A percentile compares a stretch with the other conserved stretches of the same genome.
phyloP scores from a whole-genome alignment of 306 rosid genomes.

The Vicia sativa region DNA sequence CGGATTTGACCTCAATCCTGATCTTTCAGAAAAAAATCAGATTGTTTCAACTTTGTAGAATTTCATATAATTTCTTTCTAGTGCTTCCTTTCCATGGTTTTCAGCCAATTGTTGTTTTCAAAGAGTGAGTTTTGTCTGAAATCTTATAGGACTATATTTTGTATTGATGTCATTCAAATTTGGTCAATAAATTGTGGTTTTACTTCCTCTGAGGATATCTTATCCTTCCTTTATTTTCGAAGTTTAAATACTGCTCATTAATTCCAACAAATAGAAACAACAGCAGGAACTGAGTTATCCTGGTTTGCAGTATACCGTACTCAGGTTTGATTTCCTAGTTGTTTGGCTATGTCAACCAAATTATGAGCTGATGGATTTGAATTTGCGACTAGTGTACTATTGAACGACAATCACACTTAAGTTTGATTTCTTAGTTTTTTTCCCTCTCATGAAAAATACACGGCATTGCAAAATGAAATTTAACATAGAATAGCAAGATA shows the following conservation, averaged over 20 bases:
- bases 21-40: slow-evolving; percentile 2
- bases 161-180: neutral
- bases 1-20: slow-evolving; percentile 10
- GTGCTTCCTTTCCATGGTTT: neutral
- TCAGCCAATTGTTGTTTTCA: slow-evolving; percentile 23
- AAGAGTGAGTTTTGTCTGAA: neutral
- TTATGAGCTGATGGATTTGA: too few relatives aligned
- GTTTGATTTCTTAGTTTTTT: neutral
- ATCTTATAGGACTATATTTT: slow-evolving; percentile 20
- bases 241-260: neutral
- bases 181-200: neutral
- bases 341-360: too few relatives aligned
- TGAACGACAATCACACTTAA: too few relatives aligned
- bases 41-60: slow-evolving; percentile 13
- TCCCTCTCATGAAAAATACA: slow-evolving; percentile 2
- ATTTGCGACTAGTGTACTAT: too few relatives aligned
- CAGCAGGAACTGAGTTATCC: neutral
- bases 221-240: neutral
- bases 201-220: slow-evolving; percentile 6
- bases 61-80: slow-evolving; percentile 2
- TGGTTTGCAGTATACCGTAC: neutral
- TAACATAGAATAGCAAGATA: neutral
- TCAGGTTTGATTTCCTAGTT: neutral
- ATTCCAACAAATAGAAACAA: neutral
- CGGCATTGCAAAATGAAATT: slow-evolving; percentile 14